These are phyloP conservation scores for Cercospora sesami DNA, from an alignment of 2,329 filamentous ascomycete species.

Conservation along the genomic window DNA sequence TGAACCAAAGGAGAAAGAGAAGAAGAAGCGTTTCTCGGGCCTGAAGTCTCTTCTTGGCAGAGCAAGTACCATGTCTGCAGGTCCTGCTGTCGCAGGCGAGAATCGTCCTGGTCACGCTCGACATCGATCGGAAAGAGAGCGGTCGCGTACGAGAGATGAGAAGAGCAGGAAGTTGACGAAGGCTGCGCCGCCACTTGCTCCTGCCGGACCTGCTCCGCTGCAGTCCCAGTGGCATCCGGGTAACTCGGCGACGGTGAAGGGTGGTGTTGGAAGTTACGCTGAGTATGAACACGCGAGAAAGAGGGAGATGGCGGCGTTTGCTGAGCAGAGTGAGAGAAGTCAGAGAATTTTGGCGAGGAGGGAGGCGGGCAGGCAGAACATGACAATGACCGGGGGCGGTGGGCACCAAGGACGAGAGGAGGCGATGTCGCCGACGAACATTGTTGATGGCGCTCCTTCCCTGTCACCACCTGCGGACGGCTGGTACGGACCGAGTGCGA, in stretches of 20 bases:
- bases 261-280: constrained; percentile 11
- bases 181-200: constrained; percentile 9
- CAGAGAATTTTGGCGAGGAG: background rate
- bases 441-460: background rate
- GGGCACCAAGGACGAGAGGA: background rate
- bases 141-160: constrained; percentile 8
- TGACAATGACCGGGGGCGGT: background rate
- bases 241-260: constrained; percentile 13
- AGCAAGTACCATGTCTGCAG: constrained; percentile 37
- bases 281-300: constrained; percentile 11
- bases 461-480: constrained; percentile 25
- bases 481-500: constrained; percentile 27
- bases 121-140: constrained; percentile 2
- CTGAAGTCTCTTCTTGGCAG: constrained; percentile 48
- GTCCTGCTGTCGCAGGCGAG: constrained; percentile 6
- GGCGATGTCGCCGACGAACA: background rate
- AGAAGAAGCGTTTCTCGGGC: constrained; percentile 49
- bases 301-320: constrained; percentile 8
- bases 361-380: background rate
- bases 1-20: constrained; percentile 14
- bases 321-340: constrained; percentile 2
- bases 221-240: constrained; percentile 2
- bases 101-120: background rate
- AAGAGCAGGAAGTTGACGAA: constrained; percentile 16
- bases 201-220: constrained; percentile 7